These are phyloP conservation scores for Penicillium cinerascens DNA, from an alignment of 495 filamentous ascomycete species.

Conservation along the genomic window DNA sequence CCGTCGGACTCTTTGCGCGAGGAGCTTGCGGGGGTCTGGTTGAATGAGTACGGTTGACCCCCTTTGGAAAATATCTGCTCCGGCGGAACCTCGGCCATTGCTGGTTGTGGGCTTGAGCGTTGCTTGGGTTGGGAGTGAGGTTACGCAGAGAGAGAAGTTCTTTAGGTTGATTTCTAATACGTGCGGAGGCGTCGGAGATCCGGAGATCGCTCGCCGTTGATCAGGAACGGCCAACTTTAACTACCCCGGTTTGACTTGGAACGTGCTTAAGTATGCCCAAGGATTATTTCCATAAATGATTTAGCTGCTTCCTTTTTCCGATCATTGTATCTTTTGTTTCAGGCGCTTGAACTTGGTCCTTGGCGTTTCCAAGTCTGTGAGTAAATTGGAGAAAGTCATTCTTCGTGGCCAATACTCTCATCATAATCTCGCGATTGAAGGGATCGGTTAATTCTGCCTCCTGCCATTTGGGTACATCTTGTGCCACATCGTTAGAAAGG, in stretches of 20 bases:
- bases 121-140: neutral
- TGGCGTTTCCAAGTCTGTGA: conserved; percentile 13
- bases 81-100: conserved; percentile 18
- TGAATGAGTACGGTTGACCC: conserved; percentile 16
- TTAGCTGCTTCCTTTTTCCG: neutral
- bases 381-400: conserved; percentile 16
- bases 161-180: conserved; percentile 26
- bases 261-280: too few relatives aligned
- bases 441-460: neutral
- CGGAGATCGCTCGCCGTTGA: conserved; percentile 2
- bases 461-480: neutral
- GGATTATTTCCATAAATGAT: neutral
- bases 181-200: conserved; percentile 8
- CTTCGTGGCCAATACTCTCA: conserved; percentile 11
- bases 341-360: conserved; percentile 12
- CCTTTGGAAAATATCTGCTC: conserved; percentile 14
- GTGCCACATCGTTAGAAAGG: conserved; percentile 1
- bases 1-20: conserved; percentile 19
- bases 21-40: conserved; percentile 20
- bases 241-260: neutral
- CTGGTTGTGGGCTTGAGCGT: neutral
- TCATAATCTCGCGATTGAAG: conserved; percentile 12
- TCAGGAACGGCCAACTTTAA: neutral
- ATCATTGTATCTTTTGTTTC: conserved; percentile 21
- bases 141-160: neutral